A percentile compares a stretch with the other conserved stretches of the same genome.
phyloP scores from a whole-genome alignment of 2,329 filamentous ascomycete genomes.

The Lasiodiplodia hormozganensis region DNA sequence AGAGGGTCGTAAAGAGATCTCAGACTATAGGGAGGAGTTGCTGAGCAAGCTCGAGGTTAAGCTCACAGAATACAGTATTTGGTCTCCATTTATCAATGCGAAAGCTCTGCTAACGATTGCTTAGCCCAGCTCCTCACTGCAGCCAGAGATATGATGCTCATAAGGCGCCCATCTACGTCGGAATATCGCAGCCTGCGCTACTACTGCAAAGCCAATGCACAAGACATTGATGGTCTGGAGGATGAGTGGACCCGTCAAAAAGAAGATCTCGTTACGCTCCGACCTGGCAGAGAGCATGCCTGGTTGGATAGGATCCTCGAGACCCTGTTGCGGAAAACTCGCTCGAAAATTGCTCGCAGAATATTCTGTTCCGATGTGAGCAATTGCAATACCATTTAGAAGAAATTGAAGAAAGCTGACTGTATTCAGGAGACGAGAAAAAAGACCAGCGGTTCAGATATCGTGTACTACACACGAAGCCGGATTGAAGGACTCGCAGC shows the following conservation, averaged over 20 bases:
- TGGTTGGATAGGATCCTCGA: conserved; percentile 49
- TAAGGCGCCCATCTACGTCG: background rate
- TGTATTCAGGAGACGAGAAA: conserved; percentile 28
- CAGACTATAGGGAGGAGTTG: background rate
- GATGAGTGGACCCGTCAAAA: conserved; percentile 46
- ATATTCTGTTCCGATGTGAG: conserved; percentile 8
- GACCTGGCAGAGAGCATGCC: conserved; percentile 48
- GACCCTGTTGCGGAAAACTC: conserved; percentile 29
- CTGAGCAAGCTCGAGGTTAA: background rate
- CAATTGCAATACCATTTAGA: background rate
- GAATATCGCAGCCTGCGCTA: background rate
- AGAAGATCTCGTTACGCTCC: conserved; percentile 51
- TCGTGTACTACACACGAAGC: conserved; percentile 35
- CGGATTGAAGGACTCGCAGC: conserved; percentile 36
- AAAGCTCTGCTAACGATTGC: background rate
- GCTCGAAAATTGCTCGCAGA: background rate
- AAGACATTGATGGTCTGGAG: background rate
- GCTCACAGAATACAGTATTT: background rate
- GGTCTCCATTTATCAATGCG: accelerated
- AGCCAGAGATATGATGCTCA: background rate
- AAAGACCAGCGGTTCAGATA: conserved; percentile 31
- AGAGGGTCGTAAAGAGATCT: background rate
- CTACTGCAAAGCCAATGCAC: background rate
- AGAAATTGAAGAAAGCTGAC: background rate
- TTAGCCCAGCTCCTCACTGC: background rate